phyloP scores from a whole-genome alignment of 2,329 filamentous ascomycete species.

The Didymella exigua region DNA sequence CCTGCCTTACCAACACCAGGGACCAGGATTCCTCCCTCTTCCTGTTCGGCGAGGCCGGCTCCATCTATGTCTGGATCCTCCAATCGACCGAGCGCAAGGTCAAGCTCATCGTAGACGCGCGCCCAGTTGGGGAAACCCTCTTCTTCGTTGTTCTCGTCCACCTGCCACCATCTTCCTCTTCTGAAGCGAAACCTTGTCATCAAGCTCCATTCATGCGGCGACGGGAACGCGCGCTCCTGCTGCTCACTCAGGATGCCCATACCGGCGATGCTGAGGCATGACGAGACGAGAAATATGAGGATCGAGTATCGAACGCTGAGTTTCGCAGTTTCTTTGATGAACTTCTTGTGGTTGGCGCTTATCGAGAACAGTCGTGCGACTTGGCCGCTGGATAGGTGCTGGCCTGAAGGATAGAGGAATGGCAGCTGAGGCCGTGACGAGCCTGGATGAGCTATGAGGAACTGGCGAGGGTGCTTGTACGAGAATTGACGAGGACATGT shows the following conservation, averaged over 20 bases:
- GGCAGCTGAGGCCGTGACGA: slow-evolving; percentile 65
- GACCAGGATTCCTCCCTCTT: slow-evolving; percentile 55
- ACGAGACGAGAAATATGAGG: slow-evolving; percentile 68
- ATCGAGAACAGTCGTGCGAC: slow-evolving; percentile 76
- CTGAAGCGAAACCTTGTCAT: slow-evolving; percentile 71
- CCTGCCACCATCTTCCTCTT: slow-evolving; percentile 55
- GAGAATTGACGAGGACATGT: slow-evolving; percentile 61
- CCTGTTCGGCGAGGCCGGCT: slow-evolving; percentile 63
- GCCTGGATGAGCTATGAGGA: slow-evolving; percentile 52
- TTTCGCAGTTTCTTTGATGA: slow-evolving; percentile 72
- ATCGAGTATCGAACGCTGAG: slow-evolving; percentile 70
- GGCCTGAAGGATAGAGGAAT: slow-evolving; percentile 66
- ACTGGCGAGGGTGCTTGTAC: slow-evolving; percentile 59
- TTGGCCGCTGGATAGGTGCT: slow-evolving; percentile 46
- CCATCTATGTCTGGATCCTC: slow-evolving; percentile 75
- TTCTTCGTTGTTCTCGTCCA: slow-evolving; percentile 63
- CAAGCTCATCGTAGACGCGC: slow-evolving; percentile 65
- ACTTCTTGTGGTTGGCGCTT: slow-evolving; percentile 67
- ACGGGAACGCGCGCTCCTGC: slow-evolving; percentile 76
- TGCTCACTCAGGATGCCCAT: slow-evolving; percentile 74
- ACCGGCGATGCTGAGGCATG: slow-evolving; percentile 65
- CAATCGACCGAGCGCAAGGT: slow-evolving; percentile 66
- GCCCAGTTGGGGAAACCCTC: slow-evolving; percentile 73
- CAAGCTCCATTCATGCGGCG: slow-evolving; percentile 81
- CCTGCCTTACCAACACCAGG: slow-evolving; percentile 53